These are phyloP conservation scores for Dictyophora rubrovolvata DNA, from an alignment of 768 basidiomycete genomes.

Conservation along the genomic window DNA sequence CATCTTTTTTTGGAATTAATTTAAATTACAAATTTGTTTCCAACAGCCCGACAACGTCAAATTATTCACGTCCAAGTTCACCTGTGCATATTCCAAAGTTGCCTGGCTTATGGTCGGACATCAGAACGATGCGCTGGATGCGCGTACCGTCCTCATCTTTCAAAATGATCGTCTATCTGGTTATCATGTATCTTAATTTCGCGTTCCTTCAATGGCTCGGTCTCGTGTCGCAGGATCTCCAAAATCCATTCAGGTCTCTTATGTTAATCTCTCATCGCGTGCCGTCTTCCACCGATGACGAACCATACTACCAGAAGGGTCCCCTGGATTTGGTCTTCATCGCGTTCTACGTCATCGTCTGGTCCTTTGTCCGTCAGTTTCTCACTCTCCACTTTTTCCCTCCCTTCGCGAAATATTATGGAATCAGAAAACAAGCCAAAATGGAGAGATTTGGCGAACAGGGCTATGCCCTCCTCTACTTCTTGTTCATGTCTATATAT, in stretches of 20 bases:
- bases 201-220: constrained; percentile 36
- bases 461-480: constrained; percentile 79
- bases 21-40: not conserved
- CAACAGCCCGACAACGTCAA: not conserved
- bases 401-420: constrained; percentile 60
- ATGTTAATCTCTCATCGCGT: constrained; percentile 65
- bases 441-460: constrained; percentile 86
- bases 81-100: not conserved
- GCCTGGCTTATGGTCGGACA: constrained; percentile 39
- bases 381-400: constrained; percentile 54
- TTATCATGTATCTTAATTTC: constrained; percentile 60
- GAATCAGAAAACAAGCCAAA: constrained; percentile 58
- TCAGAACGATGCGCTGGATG: constrained; percentile 56
- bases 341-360: constrained; percentile 76
- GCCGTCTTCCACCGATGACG: constrained; percentile 37
- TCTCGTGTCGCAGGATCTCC: constrained; percentile 30
- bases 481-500: constrained; percentile 54
- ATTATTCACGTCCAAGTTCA: not conserved
- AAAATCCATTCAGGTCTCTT: constrained; percentile 67
- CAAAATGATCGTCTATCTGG: constrained; percentile 51
- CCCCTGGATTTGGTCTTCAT: constrained; percentile 72
- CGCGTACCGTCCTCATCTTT: constrained; percentile 61
- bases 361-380: constrained; percentile 76
- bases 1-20: not conserved
- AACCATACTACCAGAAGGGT: constrained; percentile 61